Percentiles rank a stretch among this genome's conserved stretches.
Evolutionary conservation across 73 alveolate genomes (phyloP).

Genomic region (Stentor roeselii): DNA sequence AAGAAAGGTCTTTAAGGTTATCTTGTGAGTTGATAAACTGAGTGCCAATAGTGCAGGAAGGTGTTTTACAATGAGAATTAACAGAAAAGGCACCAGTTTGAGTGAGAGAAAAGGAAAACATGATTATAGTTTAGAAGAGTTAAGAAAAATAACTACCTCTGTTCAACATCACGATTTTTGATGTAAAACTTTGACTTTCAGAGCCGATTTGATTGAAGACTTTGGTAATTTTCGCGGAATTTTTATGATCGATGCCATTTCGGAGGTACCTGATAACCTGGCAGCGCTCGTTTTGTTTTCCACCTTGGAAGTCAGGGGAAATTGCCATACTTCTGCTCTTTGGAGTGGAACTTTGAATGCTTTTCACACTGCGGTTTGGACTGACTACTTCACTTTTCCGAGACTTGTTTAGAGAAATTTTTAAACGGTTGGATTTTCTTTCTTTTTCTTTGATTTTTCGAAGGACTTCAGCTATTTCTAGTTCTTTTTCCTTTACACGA

Average conservation of each 20-base stretch:
- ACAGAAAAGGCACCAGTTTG: too few species aligned
- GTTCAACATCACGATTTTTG: not conserved
- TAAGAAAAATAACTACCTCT: not conserved
- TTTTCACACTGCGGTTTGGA: not conserved
- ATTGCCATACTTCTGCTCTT: not conserved
- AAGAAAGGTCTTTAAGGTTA: too few species aligned
- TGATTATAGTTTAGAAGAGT: not conserved
- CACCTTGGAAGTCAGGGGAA: not conserved
- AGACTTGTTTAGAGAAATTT: too few species aligned
- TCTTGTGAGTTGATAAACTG: too few species aligned
- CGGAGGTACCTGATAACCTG: not conserved
- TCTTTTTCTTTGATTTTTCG: not conserved
- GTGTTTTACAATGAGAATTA: too few species aligned
- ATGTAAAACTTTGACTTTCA: not conserved
- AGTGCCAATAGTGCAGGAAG: too few species aligned
- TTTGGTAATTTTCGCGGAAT: not conserved
- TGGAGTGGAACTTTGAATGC: not conserved
- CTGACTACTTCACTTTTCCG: not conserved
- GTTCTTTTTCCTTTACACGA: too few species aligned
- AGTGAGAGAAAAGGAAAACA: too few species aligned
- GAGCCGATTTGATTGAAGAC: not conserved
- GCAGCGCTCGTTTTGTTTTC: not conserved
- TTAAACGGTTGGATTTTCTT: not conserved
- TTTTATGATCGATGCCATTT: not conserved
- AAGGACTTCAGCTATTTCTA: not conserved